A percentile compares a stretch with the other conserved stretches of the same genome.
Evolutionary conservation across 495 filamentous ascomycete species (phyloP).

Genomic region (Daldinia bambusicola): DNA sequence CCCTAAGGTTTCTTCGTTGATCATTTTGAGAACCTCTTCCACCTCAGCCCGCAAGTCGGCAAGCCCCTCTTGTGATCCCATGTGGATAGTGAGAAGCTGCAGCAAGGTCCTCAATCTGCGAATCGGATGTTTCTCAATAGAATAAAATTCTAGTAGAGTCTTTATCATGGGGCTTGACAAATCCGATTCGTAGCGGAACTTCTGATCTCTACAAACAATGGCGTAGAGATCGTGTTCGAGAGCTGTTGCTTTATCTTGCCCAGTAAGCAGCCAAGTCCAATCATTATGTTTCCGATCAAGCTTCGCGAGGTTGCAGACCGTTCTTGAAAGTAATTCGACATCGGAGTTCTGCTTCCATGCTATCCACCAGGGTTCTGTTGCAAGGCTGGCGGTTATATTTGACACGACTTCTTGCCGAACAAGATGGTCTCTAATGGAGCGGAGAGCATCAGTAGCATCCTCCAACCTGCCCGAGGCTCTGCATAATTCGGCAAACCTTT

Average conservation of each 20-base stretch:
- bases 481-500: constrained; percentile 60
- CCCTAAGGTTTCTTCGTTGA: constrained; percentile 49
- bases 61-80: constrained; percentile 49
- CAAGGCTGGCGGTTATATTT: constrained; percentile 49
- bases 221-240: constrained; percentile 61
- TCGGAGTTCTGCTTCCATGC: constrained; percentile 55
- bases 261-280: constrained; percentile 56
- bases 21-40: constrained; percentile 52
- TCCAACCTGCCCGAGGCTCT: constrained; percentile 50
- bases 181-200: constrained; percentile 42
- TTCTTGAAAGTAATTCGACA: constrained; percentile 55
- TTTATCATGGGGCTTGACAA: constrained; percentile 53
- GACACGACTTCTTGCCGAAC: constrained; percentile 59
- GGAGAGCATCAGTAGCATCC: constrained; percentile 57
- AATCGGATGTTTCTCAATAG: constrained; percentile 55
- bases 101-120: constrained; percentile 56
- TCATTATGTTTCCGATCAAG: constrained; percentile 57
- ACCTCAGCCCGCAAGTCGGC: constrained; percentile 49
- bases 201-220: constrained; percentile 48
- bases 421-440: constrained; percentile 56
- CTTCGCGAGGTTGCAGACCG: constrained; percentile 58
- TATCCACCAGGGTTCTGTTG: constrained; percentile 46
- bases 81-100: constrained; percentile 48
- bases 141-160: constrained; percentile 55
- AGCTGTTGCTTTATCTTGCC: constrained; percentile 58